These are phyloP conservation scores for Sporobolus alterniflorus DNA, from an alignment of 202 grass and related monocot genomes.

Conservation along the genomic window DNA sequence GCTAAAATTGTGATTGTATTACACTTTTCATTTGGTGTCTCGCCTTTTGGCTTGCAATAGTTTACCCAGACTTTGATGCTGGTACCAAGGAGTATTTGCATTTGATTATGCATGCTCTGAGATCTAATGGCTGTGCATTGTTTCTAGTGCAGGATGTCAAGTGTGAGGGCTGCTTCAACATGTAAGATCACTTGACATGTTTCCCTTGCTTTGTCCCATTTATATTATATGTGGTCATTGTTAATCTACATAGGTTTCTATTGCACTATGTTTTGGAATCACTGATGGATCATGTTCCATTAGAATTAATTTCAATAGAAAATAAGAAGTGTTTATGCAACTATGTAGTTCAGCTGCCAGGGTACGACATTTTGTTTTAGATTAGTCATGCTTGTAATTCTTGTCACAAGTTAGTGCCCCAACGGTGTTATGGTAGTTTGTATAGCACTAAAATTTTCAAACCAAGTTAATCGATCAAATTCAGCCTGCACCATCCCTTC, in stretches of 20 bases:
- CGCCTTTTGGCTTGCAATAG: background rate
- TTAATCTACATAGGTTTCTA: background rate
- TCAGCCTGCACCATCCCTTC: background rate
- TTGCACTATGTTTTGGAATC: background rate
- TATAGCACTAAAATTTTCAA: background rate
- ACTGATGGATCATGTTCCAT: background rate
- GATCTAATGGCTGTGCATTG: background rate
- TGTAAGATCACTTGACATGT: slow-evolving; percentile 50
- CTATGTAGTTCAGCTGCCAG: background rate
- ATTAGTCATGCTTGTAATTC: background rate
- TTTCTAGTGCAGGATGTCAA: slow-evolving; percentile 63
- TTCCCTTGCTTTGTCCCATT: background rate
- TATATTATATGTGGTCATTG: background rate
- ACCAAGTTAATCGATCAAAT: background rate
- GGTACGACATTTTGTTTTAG: background rate
- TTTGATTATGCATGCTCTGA: background rate
- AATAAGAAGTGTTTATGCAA: background rate
- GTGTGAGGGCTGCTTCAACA: slow-evolving; percentile 77
- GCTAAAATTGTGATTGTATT: background rate
- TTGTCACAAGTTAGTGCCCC: background rate
- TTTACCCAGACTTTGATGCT: background rate
- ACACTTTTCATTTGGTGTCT: background rate
- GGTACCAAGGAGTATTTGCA: background rate
- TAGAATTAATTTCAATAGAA: background rate
- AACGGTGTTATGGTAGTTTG: background rate